phyloP scores from a whole-genome alignment of 2,329 filamentous ascomycete species.

The Colletotrichum plurivorum region DNA sequence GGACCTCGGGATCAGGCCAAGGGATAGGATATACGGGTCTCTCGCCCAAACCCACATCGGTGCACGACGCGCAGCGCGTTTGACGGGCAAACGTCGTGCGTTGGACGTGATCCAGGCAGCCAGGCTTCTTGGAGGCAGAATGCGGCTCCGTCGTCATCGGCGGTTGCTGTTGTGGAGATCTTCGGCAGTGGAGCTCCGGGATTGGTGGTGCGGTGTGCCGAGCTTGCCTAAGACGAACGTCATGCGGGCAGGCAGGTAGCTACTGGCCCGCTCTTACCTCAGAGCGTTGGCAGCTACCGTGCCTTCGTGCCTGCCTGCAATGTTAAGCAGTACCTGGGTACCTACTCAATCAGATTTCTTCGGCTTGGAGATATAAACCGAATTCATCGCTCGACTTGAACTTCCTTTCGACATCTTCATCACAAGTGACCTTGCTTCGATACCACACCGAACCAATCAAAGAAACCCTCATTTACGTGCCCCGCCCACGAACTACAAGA shows the following conservation, averaged over 20 bases:
- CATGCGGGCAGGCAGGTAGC: conserved; percentile 14
- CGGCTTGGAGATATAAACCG: not conserved
- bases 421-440: not conserved
- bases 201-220: not conserved
- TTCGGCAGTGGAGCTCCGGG: conserved; percentile 6
- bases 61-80: not conserved
- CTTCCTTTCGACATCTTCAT: rapidly evolving
- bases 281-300: not conserved
- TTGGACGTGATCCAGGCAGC: not conserved
- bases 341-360: not conserved
- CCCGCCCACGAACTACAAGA: not conserved
- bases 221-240: conserved; percentile 23
- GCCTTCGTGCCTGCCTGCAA: not conserved
- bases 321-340: no score
- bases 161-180: conserved; percentile 3
- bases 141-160: not conserved
- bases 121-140: not conserved
- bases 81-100: not conserved
- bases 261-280: not conserved
- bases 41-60: conserved; percentile 44
- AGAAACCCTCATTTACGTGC: not conserved
- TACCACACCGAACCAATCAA: not conserved
- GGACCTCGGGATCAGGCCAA: no score
- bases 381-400: not conserved
- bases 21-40: no score